Percentiles rank a stretch among this genome's conserved stretches.
Conservation (phyloP, 495 filamentous ascomycete genomes). For the Platismatia glauca region DNA sequence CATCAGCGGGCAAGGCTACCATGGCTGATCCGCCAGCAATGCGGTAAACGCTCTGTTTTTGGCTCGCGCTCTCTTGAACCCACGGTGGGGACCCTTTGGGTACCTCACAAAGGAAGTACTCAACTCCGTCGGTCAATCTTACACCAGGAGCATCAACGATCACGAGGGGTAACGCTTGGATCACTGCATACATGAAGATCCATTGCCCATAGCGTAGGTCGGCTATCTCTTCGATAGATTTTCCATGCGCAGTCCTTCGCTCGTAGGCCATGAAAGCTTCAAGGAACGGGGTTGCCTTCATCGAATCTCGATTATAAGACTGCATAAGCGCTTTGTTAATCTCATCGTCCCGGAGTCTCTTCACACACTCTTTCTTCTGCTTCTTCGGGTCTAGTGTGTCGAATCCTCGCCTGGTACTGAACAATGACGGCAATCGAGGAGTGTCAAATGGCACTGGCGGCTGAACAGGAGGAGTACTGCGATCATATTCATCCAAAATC, state of each 20-base stretch:
- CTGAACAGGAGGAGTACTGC: constrained; percentile 75
- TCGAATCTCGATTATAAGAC: constrained; percentile 66
- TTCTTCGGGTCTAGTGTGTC: constrained; percentile 58
- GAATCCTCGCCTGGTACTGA: constrained; percentile 50
- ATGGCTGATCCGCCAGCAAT: constrained; percentile 60
- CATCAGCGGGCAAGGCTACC: constrained; percentile 69
- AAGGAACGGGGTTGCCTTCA: constrained; percentile 58
- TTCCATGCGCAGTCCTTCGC: constrained; percentile 60
- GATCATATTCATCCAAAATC: constrained; percentile 78
- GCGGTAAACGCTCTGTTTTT: constrained; percentile 69
- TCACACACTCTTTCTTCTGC: constrained; percentile 52
- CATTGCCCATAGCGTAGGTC: constrained; percentile 80
- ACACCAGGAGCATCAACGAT: constrained; percentile 80
- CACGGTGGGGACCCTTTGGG: constrained; percentile 76
- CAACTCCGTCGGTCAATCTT: constrained; percentile 68
- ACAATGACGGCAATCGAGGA: constrained; percentile 63
- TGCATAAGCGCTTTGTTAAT: constrained; percentile 60
- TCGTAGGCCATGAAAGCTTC: constrained; percentile 78
- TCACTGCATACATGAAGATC: constrained; percentile 87
- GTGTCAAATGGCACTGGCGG: constrained; percentile 89
- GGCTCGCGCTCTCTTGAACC: constrained; percentile 61
- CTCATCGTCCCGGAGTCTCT: constrained; percentile 72
- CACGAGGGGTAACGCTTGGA: constrained; percentile 84
- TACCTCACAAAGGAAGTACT: constrained; percentile 94
- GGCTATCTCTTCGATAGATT: constrained; percentile 58